These are phyloP conservation scores for Prinsepia uniflora DNA, from an alignment of 306 rosid species.

Conservation along the genomic window DNA sequence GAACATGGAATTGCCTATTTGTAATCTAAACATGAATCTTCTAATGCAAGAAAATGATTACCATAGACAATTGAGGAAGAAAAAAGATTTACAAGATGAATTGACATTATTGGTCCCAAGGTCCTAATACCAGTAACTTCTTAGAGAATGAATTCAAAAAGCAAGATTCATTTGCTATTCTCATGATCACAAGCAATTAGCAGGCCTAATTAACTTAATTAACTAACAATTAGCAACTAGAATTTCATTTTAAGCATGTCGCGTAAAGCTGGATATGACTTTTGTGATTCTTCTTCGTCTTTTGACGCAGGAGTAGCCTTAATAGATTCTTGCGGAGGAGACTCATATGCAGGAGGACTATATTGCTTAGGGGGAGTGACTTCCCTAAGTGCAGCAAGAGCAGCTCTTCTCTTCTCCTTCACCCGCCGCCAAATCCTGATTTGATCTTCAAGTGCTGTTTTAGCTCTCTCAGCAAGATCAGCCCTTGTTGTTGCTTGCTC, in stretches of 20 bases:
- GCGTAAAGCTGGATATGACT: constrained; percentile 40
- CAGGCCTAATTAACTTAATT: not conserved
- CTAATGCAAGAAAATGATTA: not conserved
- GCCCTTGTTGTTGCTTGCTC: constrained; percentile 82
- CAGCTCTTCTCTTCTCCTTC: constrained; percentile 54
- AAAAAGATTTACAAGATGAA: not conserved
- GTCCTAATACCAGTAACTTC: not conserved
- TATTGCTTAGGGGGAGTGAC: constrained; percentile 39
- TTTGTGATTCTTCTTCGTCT: constrained; percentile 28
- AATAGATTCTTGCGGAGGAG: constrained; percentile 28
- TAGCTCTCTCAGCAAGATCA: constrained; percentile 75
- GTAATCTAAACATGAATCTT: not conserved
- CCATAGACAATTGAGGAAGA: not conserved
- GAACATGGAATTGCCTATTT: too few relatives aligned
- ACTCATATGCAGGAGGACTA: constrained; percentile 31
- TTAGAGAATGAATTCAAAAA: not conserved
- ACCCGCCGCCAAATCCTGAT: constrained; percentile 52
- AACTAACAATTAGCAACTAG: constrained; percentile 15
- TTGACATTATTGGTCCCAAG: not conserved
- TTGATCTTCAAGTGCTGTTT: constrained; percentile 52
- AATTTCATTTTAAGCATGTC: constrained; percentile 68
- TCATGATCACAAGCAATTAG: not conserved
- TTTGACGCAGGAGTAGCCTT: constrained; percentile 21
- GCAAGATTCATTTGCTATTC: not conserved
- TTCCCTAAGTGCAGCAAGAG: constrained; percentile 48